Base-by-base conservation (phyloP, 2,329 filamentous ascomycete genomes). In the Fusarium haematococcum region DNA sequence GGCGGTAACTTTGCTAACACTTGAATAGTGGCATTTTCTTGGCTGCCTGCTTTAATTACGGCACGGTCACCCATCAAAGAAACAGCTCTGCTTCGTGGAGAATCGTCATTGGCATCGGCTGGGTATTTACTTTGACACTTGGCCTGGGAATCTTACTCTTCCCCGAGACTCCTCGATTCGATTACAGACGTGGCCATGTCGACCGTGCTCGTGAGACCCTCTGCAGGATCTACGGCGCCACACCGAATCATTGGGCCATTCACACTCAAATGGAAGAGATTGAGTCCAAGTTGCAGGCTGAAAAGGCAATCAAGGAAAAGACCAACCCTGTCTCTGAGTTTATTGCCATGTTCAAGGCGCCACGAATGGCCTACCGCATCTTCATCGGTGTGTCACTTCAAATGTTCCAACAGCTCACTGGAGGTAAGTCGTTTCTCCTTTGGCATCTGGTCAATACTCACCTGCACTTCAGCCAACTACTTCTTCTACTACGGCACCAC, bases 401-500 rank as follows among this genome's bases (percentile, higher is more conserved):
- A 80, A 88, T 90, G 78, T 88, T 92, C 37, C 92, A 94, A 80
- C 92, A 94, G 76, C 85, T 94, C 0, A 93, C 67, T 70, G 65
- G 72, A 70, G 56, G 56, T 59, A 30, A 30, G 56, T 39, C 5
- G 9, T 27, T 59, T 59, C 35, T n/a, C 52, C 9, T 25, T 14
- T 25, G 6, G 4, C 13, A 20, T 27, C 33, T 25, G 18, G 10
- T 27, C 11, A 18, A 39, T 13, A 25, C 54, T 58, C 8, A 58
- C n/a, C 9, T n/a, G 20, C 5, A 30, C 25, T 30, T 32, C 6
- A 18, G 91, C 90, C 33, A 92, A 92, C 77, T 92, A 90, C 81
- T 91, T 90, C 84, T 92, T 92, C 79, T 90, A 90, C 80, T 93
- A 91, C 65, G 88, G 87, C 6, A 90, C 88, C 27, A 86, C 85